Conservation (phyloP, 179 eudicot genomes). For the Carnegiea gigantea region DNA sequence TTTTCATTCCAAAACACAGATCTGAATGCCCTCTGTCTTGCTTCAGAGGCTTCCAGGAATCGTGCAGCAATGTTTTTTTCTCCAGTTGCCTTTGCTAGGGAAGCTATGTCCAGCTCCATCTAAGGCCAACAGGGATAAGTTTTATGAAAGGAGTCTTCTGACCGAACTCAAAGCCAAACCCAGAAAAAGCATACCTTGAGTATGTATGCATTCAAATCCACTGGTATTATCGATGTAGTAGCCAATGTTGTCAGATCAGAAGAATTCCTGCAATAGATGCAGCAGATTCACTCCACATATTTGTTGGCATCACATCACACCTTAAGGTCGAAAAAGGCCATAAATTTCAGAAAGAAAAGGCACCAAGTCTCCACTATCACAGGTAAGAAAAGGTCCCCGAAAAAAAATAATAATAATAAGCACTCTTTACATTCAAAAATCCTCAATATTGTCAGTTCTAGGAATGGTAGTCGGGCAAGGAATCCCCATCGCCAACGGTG, state of each 20-base stretch:
- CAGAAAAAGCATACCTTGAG: constrained; percentile 52
- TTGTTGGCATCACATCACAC: background rate
- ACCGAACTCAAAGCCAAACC: background rate
- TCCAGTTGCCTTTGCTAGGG: constrained; percentile 57
- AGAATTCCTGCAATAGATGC: constrained; percentile 50
- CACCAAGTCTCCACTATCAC: background rate
- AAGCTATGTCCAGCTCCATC: constrained; percentile 90
- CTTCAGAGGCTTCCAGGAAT: constrained; percentile 52
- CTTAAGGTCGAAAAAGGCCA: background rate
- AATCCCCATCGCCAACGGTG: too few relatives aligned
- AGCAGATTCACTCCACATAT: background rate
- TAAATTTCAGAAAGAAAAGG: constrained; percentile 5
- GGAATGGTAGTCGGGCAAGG: too few relatives aligned
- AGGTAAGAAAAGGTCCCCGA: background rate
- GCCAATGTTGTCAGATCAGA: constrained; percentile 79
- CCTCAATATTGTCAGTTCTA: background rate
- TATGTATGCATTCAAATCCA: constrained; percentile 81
- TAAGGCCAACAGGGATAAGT: constrained; percentile 17
- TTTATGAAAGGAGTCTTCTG: background rate
- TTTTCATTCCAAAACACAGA: constrained; percentile 76
- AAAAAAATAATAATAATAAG: background rate
- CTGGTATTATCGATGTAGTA: constrained; percentile 77
- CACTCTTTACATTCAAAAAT: too few relatives aligned
- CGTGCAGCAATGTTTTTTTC: constrained; percentile 34
- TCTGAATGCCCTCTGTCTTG: constrained; percentile 63